Conservation (phyloP, 2,329 filamentous ascomycete species). For the Ceratocystis huliohia region DNA sequence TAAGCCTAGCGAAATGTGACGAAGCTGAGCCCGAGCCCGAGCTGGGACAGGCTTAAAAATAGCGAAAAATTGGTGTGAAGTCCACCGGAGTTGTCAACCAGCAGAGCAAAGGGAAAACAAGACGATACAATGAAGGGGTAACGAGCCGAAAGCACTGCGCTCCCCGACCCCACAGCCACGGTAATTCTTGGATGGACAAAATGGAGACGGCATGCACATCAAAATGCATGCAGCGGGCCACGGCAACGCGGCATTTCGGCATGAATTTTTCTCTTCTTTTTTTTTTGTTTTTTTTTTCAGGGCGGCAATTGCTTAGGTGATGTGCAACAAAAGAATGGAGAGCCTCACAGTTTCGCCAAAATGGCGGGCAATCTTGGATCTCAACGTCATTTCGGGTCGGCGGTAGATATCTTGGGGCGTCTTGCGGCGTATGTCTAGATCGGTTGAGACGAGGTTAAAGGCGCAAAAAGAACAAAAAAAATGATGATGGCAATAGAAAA, state of each 20-base stretch:
- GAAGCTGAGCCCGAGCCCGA: neutral
- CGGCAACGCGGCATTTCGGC: neutral
- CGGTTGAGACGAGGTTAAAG: neutral
- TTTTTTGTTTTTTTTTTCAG: neutral
- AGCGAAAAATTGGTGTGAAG: neutral
- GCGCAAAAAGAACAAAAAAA: neutral
- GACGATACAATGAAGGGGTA: neutral
- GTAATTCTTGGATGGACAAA: neutral
- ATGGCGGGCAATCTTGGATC: constrained; percentile 33
- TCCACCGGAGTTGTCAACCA: neutral
- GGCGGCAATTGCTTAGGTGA: neutral
- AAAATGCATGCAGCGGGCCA: neutral
- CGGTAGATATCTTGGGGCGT: neutral
- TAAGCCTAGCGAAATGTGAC: neutral
- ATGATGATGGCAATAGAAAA: neutral
- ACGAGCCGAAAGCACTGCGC: neutral
- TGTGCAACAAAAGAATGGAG: constrained; percentile 21
- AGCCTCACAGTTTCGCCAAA: constrained; percentile 36
- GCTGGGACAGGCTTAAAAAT: neutral
- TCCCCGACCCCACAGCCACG: neutral
- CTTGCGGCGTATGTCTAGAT: neutral
- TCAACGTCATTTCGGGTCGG: constrained; percentile 25
- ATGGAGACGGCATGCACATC: neutral
- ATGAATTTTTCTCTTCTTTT: neutral
- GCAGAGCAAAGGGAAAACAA: neutral